Evolutionary conservation across 177 flowering plant genomes (phyloP).

Genomic region (Vitis hybrid): DNA sequence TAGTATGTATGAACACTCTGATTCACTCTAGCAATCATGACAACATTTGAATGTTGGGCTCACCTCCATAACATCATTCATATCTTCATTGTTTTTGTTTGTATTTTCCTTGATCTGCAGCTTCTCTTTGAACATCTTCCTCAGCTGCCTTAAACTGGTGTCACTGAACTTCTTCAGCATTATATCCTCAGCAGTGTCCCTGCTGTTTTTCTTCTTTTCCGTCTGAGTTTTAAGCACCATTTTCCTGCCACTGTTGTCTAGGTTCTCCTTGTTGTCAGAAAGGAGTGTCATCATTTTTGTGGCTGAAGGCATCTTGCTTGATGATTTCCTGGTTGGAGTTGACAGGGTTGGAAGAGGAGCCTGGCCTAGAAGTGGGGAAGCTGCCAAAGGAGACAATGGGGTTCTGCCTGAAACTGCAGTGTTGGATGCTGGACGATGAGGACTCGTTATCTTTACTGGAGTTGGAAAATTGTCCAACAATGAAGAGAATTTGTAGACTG

Average conservation of each 20-base stretch:
- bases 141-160: slow-evolving; percentile 42
- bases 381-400: slow-evolving; percentile 12
- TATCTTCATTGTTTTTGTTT: neutral
- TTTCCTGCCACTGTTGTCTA: slow-evolving; percentile 17
- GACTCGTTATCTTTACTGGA: slow-evolving; percentile 3
- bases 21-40: neutral
- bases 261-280: slow-evolving; percentile 38
- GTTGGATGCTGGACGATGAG: neutral
- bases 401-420: neutral
- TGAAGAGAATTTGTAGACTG: too few relatives aligned
- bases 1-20: neutral
- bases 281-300: slow-evolving; percentile 11
- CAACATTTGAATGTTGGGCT: neutral
- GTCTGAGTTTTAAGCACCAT: slow-evolving; percentile 5
- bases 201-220: slow-evolving; percentile 11
- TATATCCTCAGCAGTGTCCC: neutral
- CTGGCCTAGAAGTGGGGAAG: slow-evolving; percentile 16
- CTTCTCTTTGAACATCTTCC: slow-evolving; percentile 35
- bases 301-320: slow-evolving; percentile 22
- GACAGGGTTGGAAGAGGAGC: slow-evolving; percentile 15
- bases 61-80: slow-evolving; percentile 9
- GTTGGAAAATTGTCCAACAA: neutral
- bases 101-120: slow-evolving; percentile 6
- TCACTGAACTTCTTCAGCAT: neutral
- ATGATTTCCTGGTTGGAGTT: slow-evolving; percentile 7